phyloP scores from a whole-genome alignment of 2,329 filamentous ascomycete genomes.

The Cadophora sp. region DNA sequence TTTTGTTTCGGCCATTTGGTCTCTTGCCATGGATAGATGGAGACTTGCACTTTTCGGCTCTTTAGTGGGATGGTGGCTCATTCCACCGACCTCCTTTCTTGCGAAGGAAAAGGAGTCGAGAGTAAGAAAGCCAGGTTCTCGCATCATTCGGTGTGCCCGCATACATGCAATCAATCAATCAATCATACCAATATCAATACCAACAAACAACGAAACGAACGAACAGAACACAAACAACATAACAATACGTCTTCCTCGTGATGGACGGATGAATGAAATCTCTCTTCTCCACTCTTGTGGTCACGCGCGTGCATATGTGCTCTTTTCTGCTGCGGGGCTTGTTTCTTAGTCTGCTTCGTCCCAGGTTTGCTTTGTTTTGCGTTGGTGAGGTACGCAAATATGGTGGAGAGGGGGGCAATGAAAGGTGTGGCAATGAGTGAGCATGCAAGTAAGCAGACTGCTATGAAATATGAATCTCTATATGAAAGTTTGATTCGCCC shows the following conservation, averaged over 20 bases:
- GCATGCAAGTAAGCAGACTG: not conserved
- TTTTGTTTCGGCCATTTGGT: conserved; percentile 6
- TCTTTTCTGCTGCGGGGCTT: not conserved
- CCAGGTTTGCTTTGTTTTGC: not conserved
- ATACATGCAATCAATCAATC: not conserved
- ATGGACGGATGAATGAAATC: not conserved
- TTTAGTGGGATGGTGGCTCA: not conserved
- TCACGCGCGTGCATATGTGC: not conserved
- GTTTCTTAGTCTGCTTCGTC: not conserved
- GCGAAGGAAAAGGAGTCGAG: not conserved
- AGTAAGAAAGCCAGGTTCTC: not conserved
- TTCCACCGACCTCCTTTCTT: not conserved
- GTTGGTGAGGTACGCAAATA: not conserved
- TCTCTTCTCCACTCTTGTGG: not conserved
- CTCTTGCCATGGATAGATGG: conserved; percentile 14
- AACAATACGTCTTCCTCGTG: not conserved
- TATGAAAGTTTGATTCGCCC: not conserved
- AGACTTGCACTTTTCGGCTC: not conserved
- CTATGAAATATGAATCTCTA: conserved; percentile 1
- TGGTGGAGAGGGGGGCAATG: not conserved
- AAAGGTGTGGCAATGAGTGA: not conserved
- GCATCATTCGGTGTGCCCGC: not conserved
- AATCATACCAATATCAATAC: not conserved
- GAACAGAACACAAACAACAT: not conserved
- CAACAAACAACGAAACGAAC: not conserved